Base-by-base conservation (phyloP, 257 asterid genomes). In the Solanum paucissectum region DNA sequence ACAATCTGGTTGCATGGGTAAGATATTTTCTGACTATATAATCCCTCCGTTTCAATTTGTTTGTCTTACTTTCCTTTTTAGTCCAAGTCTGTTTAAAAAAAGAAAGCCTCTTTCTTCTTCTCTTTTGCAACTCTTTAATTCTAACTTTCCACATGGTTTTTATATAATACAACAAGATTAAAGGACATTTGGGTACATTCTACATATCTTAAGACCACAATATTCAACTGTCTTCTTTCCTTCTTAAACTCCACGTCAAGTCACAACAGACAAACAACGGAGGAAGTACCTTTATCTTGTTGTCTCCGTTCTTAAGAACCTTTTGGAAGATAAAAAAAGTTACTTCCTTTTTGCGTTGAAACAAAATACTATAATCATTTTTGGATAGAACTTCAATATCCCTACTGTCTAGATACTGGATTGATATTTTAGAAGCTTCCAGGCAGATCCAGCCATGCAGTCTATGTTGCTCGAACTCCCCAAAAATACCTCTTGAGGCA, bases 1-100 rank as follows among this genome's bases (percentile, higher is more conserved):
- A 94, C 88, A 96, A 93, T 90, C 94, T 96, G 42, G 99, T 97
- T 36, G 77, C 92, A 32, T 97, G 99, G 99, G 99, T 97, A 91
- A 90, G 93, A 55, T 55, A 25, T 33, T 46, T 75, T 71, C 74
- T 42, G 46, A 71, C 49, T 49, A 76, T 52, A 77, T 83, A 27
- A 27, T 49, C 25, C 71, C 32, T 62, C 71, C 13, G 6, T 4
- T 23, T 62, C 71, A 62, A 62, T 23, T 62, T 62, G 71, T 23
- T 62, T 2, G 29, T 62, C 32, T 23, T 60, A 9, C 69, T 60
- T 60, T 23, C 29, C 7, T 52, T 62, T 62, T 62, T 62, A 23
- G 13, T 23, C 2, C 6, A 3, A 21, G 5, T 40, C 29, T 20
- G 6, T 21, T 60, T 60, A 21, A 60, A 60, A 21, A 62, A 62